Conservation (phyloP, 371 early-diverging fungal genomes). For the Mucor piriformis region DNA sequence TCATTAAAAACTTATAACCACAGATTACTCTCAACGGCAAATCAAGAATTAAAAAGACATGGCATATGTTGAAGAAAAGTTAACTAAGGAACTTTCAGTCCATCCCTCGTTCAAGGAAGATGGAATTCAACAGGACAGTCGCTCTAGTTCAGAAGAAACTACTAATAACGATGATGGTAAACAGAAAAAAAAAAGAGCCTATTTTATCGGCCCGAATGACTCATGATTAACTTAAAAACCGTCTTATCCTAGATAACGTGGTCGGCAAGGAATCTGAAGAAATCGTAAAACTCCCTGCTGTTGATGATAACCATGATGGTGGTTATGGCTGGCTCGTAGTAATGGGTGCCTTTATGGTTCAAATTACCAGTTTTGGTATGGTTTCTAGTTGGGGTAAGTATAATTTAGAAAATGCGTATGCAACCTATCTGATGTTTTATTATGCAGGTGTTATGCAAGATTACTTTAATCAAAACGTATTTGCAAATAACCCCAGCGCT, state of each 20-base stretch:
- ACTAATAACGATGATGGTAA: neutral
- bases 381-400: slow-evolving; percentile 32
- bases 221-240: neutral
- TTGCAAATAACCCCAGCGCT: slow-evolving; percentile 18
- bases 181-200: too few relatives aligned
- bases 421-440: neutral
- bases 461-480: slow-evolving; percentile 27
- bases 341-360: slow-evolving; percentile 56
- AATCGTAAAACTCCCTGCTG: neutral
- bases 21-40: neutral
- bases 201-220: neutral
- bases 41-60: neutral
- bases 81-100: neutral
- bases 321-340: slow-evolving; percentile 66
- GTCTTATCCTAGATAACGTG: neutral
- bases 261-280: neutral
- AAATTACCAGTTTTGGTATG: slow-evolving; percentile 59
- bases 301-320: slow-evolving; percentile 41
- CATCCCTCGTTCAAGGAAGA: neutral
- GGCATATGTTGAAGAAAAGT: slow-evolving; percentile 9
- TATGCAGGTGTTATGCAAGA: slow-evolving; percentile 34
- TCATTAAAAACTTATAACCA: neutral
- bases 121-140: neutral
- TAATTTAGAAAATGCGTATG: slow-evolving; percentile 2
- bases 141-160: slow-evolving; percentile 5